Base-by-base conservation (phyloP, 495 filamentous ascomycete species). In the Podospora appendiculata region DNA sequence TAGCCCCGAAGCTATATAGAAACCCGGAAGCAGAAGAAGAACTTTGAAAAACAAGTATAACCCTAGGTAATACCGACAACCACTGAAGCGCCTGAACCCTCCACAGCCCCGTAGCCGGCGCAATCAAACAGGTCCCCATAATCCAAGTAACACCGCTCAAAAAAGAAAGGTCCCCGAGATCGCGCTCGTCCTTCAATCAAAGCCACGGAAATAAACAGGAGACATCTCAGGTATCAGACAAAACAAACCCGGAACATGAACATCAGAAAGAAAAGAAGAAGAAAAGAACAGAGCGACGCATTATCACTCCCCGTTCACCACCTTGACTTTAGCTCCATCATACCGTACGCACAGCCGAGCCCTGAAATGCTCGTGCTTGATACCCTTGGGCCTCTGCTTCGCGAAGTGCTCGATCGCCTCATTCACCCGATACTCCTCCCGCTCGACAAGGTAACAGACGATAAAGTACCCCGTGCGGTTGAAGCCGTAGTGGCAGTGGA, bases 401-500 rank as follows among this genome's bases (percentile, higher is more conserved):
- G 83, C 82, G 67, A 97, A 97, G 55, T 84, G 82, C 42, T 88
- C 81, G 50, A 96, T 85, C 4, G 91, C 92, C 51, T 85, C 81
- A 59, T 87, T 79, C 12, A 95, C 79, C 45, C 69, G 72, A 63
- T 78, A 95, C 1, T 80, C 81, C 58, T 84, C 76, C 50, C 82
- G 76, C 70, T 97, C 92, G 47, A 97, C 87, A 6, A 96, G 70
- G 58, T 97, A 97, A 59, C 84, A 89, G n/a, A 86, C 84, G 35
- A 97, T 83, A 61, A 96, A 84, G 63, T 91, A 95, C 1, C 92
- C 90, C 0, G 90, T 95, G 35, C 90, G 80, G 61, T 95, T 95
- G 71, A 89, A 95, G 0, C 91, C 92, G 56, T 97, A 96, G 60
- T 97, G 92, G 60, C 92, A 96, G 63, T 97, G 92, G 1, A 95